Conservation (phyloP, 441 rosid species). For the Viola pubescens region DNA sequence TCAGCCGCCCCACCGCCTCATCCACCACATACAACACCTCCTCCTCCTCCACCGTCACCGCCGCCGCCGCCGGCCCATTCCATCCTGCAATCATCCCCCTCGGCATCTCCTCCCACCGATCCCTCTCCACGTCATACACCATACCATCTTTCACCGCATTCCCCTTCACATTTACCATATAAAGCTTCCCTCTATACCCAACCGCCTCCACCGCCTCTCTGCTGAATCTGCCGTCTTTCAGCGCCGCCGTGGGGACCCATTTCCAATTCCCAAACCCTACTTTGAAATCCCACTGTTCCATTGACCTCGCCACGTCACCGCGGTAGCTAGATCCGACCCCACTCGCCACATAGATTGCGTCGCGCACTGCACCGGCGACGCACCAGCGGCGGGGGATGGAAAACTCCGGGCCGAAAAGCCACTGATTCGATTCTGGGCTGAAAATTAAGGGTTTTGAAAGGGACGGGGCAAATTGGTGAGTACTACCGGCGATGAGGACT, state of each 20-base stretch:
- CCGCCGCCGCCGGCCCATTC: slow-evolving; percentile 55
- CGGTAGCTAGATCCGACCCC: slow-evolving; percentile 52
- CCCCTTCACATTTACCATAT: slow-evolving; percentile 51
- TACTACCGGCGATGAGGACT: slow-evolving; percentile 42
- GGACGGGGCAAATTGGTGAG: slow-evolving; percentile 37
- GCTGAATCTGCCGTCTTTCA: slow-evolving; percentile 44
- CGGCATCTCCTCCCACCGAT: slow-evolving; percentile 48
- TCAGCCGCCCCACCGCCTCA: slow-evolving; percentile 32
- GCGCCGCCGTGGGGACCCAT: slow-evolving; percentile 31
- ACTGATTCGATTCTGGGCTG: slow-evolving; percentile 22
- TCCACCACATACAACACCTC: slow-evolving; percentile 39
- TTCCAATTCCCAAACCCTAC: slow-evolving; percentile 1
- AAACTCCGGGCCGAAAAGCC: slow-evolving; percentile 42
- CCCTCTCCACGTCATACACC: slow-evolving; percentile 30
- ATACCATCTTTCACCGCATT: slow-evolving; percentile 34
- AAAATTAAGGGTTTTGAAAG: slow-evolving; percentile 42
- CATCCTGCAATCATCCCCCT: slow-evolving; percentile 49
- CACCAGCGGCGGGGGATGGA: slow-evolving; percentile 57
- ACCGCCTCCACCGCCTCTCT: slow-evolving; percentile 52
- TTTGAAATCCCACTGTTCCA: slow-evolving; percentile 40
- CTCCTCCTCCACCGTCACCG: slow-evolving; percentile 56
- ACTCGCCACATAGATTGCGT: slow-evolving; percentile 37
- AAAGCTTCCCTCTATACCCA: slow-evolving; percentile 48
- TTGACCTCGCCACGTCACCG: slow-evolving; percentile 36
- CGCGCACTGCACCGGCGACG: slow-evolving; percentile 30